Conservation (phyloP, 768 basidiomycete species). For the Coprinellus micaceus region DNA sequence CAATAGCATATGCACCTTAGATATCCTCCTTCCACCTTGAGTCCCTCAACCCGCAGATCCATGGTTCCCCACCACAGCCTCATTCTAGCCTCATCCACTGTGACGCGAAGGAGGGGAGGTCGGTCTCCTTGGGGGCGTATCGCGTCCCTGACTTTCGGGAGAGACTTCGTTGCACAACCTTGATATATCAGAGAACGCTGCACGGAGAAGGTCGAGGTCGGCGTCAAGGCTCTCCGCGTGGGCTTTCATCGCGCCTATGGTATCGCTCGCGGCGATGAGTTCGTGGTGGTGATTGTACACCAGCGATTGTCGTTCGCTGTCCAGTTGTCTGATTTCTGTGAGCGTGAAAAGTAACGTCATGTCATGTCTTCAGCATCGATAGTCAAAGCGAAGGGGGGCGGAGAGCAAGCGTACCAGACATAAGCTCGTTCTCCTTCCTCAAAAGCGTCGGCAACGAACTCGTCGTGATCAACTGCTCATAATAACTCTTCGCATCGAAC, state of each 20-base stretch:
- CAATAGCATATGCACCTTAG: too few relatives aligned
- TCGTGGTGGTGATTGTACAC: slow-evolving; percentile 97
- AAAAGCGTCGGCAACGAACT: slow-evolving; percentile 69
- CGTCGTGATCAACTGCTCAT: slow-evolving; percentile 82
- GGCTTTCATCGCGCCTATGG: slow-evolving; percentile 89
- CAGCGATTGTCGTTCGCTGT: slow-evolving; percentile 83
- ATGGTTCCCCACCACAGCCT: neutral
- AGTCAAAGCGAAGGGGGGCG: neutral
- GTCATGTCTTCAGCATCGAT: neutral
- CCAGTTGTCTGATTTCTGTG: slow-evolving; percentile 83
- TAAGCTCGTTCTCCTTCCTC: slow-evolving; percentile 78
- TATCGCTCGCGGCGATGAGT: slow-evolving; percentile 89
- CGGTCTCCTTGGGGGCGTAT: neutral
- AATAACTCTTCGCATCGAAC: slow-evolving; percentile 82
- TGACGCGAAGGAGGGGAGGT: neutral
- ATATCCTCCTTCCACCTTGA: neutral
- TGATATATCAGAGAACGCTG: slow-evolving; percentile 84
- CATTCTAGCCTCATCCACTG: neutral
- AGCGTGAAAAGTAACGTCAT: neutral
- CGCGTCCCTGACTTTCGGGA: slow-evolving; percentile 30
- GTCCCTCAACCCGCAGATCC: neutral
- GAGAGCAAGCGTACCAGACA: slow-evolving; percentile 65
- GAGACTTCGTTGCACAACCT: slow-evolving; percentile 68
- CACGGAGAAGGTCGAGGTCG: slow-evolving; percentile 76
- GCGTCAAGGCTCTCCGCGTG: slow-evolving; percentile 82